Evolutionary conservation across 139 green algal genomes (phyloP).

Genomic region (Picocystis salinarum): DNA sequence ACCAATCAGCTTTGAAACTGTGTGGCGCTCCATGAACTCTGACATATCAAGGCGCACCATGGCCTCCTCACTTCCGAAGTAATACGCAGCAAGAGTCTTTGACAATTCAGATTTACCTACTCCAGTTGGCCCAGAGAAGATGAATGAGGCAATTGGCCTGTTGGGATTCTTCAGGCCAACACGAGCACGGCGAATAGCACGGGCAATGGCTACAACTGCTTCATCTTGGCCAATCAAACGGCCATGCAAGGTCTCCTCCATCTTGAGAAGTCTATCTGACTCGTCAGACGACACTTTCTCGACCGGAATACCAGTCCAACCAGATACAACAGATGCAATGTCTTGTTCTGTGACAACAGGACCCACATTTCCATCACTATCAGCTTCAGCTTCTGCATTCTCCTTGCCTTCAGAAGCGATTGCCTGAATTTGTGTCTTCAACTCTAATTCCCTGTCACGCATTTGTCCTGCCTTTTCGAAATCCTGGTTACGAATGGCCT

Average conservation of each 20-base stretch:
- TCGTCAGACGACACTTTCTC: slow-evolving; percentile 87
- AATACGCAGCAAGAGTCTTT: slow-evolving; percentile 92
- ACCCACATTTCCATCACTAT: slow-evolving; percentile 36
- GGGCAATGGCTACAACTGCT: slow-evolving; percentile 67
- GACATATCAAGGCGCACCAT: slow-evolving; percentile 97
- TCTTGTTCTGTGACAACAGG: slow-evolving; percentile 70
- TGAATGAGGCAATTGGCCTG: slow-evolving; percentile 90
- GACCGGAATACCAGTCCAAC: slow-evolving; percentile 63
- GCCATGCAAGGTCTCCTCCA: slow-evolving; percentile 90
- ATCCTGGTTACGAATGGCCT: slow-evolving; percentile 68
- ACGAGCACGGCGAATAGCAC: slow-evolving; percentile 83
- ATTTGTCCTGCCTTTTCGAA: slow-evolving; percentile 93
- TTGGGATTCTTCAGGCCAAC: slow-evolving; percentile 98
- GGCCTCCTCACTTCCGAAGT: slow-evolving; percentile 92
- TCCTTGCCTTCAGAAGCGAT: slow-evolving; percentile 42
- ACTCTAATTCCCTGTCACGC: slow-evolving; percentile 92
- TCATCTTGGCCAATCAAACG: slow-evolving; percentile 94
- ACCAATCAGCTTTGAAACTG: slow-evolving; percentile 96
- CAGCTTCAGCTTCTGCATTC: slow-evolving; percentile 52
- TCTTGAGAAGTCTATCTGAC: slow-evolving; percentile 87
- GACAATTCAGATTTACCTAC: too few relatives aligned
- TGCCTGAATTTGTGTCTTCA: slow-evolving; percentile 80
- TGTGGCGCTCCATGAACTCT: slow-evolving; percentile 99
- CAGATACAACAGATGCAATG: slow-evolving; percentile 90
- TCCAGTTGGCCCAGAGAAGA: too few relatives aligned